A percentile compares a stretch with the other conserved stretches of the same genome.
Evolutionary conservation across 2,329 filamentous ascomycete genomes (phyloP).

Genomic region (Clonostachys solani): DNA sequence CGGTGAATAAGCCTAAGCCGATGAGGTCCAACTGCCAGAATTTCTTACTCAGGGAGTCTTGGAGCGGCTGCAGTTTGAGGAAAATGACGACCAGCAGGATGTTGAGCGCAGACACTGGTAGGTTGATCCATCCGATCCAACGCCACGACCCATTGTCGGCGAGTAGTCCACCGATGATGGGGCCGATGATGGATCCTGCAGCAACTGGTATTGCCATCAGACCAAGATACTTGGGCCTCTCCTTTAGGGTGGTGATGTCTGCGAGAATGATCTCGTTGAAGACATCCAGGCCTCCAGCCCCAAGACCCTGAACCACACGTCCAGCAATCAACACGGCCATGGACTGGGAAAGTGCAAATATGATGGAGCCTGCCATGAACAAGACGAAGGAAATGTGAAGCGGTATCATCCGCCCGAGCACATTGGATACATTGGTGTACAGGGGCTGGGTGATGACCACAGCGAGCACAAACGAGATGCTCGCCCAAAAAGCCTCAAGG

Average conservation of each 20-base stretch:
- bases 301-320: conserved; percentile 42
- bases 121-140: conserved; percentile 24
- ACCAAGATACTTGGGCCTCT: conserved; percentile 16
- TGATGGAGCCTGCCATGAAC: conserved; percentile 32
- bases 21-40: conserved; percentile 23
- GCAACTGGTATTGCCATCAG: conserved; percentile 11
- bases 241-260: conserved; percentile 29
- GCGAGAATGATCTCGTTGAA: conserved; percentile 23
- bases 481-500: conserved; percentile 66
- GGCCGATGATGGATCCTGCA: conserved; percentile 9
- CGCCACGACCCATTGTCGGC: conserved; percentile 13
- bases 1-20: conserved; percentile 16
- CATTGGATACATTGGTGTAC: conserved; percentile 23
- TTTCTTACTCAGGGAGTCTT: neutral
- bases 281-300: conserved; percentile 25
- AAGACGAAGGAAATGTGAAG: conserved; percentile 21
- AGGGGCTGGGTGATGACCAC: conserved; percentile 55
- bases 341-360: conserved; percentile 23
- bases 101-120: conserved; percentile 15
- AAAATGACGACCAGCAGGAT: conserved; percentile 12
- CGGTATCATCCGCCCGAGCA: conserved; percentile 22
- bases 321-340: conserved; percentile 12
- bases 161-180: conserved; percentile 16
- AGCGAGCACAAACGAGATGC: conserved; percentile 64
- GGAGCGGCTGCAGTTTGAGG: conserved; percentile 7